Evolutionary conservation across 164 flowering plant genomes (phyloP), one percentile per base, ranked within the genome.

Genomic region (Tinospora cordifolia): DNA sequence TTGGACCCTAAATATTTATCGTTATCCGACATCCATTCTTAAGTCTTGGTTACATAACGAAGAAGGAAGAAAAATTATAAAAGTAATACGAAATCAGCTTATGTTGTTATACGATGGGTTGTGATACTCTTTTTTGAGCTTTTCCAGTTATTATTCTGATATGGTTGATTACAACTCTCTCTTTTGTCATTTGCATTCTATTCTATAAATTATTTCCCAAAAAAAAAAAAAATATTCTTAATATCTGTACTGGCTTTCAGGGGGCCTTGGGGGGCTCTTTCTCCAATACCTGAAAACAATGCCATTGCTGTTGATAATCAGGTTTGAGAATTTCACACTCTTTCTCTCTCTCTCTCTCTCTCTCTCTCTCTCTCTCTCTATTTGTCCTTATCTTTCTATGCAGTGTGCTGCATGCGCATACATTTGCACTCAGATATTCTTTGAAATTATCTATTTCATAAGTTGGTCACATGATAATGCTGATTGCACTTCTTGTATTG

Each of bases 241-340:
- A 65, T 74, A 27, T 7, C 60, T 58, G 27, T 71, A 15, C 67
- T 40, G 14, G 67, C 59, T 76, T 58, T 54, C 78, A 94, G 99
- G 78, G 99, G 99, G 79, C 99, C 99, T 47, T 95, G 99, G 99
- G 90, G 89, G 64, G 87, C 99, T 67, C 87, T 88, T 69, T 95
- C 98, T 75, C 98, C 98, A 65, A 85, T 89, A 65, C 96, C 98
- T 19, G 99, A 95, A 77, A 90, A 83, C 74, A 95, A 95, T 83
- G 92, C 94, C 59, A 84, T 95, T 80, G 96, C 98, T 66, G 81
- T 87, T 79, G 84, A 89, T 81, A 19, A 74, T 57, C 82, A 88
- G 95, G 99, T 95, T 66, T 73, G 80, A 68, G 49, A 51, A 27
- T 59, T 36, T 75, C 3, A 41, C 6, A 3, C 46, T 41, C 46